phyloP scores from a whole-genome alignment of 495 filamentous ascomycete species.

The Barbatosphaeria neglecta region DNA sequence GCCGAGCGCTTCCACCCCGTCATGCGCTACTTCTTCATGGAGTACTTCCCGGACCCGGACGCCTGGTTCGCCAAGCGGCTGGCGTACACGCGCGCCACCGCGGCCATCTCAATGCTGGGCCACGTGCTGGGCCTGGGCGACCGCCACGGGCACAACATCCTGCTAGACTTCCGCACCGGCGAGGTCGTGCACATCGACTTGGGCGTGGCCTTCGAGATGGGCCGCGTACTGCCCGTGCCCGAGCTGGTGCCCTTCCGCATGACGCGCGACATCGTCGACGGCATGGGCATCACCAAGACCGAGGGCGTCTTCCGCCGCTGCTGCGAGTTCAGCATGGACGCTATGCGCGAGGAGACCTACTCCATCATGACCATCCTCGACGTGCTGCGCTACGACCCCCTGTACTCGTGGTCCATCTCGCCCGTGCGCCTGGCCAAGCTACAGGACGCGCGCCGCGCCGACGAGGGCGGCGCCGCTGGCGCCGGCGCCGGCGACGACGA shows the following conservation, averaged over 20 bases:
- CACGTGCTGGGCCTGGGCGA: slow-evolving; percentile 93
- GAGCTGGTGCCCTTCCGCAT: slow-evolving; percentile 92
- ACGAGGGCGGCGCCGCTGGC: slow-evolving; percentile 14
- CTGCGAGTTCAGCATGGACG: slow-evolving; percentile 93
- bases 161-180: slow-evolving; percentile 79
- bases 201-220: slow-evolving; percentile 89
- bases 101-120: slow-evolving; percentile 88
- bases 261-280: slow-evolving; percentile 92
- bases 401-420: slow-evolving; percentile 93
- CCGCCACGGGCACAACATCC: slow-evolving; percentile 91
- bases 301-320: slow-evolving; percentile 94
- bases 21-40: slow-evolving; percentile 95
- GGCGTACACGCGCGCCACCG: slow-evolving; percentile 84
- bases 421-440: slow-evolving; percentile 62
- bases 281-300: slow-evolving; percentile 89
- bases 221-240: slow-evolving; percentile 84
- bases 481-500: slow-evolving; percentile 8
- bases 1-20: slow-evolving; percentile 78
- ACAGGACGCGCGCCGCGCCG: slow-evolving; percentile 37
- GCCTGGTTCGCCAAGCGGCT: slow-evolving; percentile 85
- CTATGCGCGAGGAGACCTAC: slow-evolving; percentile 81
- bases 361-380: slow-evolving; percentile 96
- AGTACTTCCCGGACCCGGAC: slow-evolving; percentile 85
- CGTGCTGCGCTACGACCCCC: slow-evolving; percentile 87
- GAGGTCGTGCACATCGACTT: slow-evolving; percentile 96